A percentile compares a stretch with the other conserved stretches of the same genome.
Evolutionary conservation across 2,329 filamentous ascomycete genomes (phyloP).

Genomic region (Venturia effusa): DNA sequence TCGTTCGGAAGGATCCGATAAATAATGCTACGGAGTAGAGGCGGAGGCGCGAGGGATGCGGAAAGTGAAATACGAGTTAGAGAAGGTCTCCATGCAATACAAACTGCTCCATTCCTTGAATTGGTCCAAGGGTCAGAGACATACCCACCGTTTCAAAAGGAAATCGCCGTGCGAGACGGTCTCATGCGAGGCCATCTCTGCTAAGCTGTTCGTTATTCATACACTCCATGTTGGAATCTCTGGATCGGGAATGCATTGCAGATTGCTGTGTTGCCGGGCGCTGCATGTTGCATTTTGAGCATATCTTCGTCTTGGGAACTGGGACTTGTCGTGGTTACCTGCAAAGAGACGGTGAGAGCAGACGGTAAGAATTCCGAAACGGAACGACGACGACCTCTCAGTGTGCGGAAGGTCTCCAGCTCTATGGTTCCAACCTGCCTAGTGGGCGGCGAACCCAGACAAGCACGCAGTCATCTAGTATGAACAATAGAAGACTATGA

Average conservation of each 20-base stretch:
- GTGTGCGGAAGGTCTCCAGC: background rate
- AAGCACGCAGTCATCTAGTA: background rate
- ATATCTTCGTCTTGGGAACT: background rate
- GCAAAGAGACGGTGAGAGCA: conserved; percentile 2
- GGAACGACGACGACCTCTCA: background rate
- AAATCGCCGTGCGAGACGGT: background rate
- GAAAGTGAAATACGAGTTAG: background rate
- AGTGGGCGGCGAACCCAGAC: background rate
- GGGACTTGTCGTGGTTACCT: background rate
- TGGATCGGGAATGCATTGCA: background rate
- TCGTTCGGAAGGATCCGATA: background rate
- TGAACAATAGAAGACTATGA: too few relatives aligned
- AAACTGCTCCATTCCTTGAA: background rate
- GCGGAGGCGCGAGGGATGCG: background rate
- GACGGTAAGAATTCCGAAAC: background rate
- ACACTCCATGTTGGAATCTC: background rate
- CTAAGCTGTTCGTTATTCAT: background rate
- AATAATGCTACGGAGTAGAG: too few relatives aligned
- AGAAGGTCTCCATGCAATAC: background rate
- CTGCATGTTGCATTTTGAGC: background rate
- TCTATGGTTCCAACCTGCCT: background rate
- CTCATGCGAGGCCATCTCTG: background rate
- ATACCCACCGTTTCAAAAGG: background rate
- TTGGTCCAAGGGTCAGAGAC: background rate
- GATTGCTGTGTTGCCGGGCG: background rate